Evolutionary conservation across 192 early-diverging fungal species (phyloP).

Genomic region (Rhizoclosmatium sp.): DNA sequence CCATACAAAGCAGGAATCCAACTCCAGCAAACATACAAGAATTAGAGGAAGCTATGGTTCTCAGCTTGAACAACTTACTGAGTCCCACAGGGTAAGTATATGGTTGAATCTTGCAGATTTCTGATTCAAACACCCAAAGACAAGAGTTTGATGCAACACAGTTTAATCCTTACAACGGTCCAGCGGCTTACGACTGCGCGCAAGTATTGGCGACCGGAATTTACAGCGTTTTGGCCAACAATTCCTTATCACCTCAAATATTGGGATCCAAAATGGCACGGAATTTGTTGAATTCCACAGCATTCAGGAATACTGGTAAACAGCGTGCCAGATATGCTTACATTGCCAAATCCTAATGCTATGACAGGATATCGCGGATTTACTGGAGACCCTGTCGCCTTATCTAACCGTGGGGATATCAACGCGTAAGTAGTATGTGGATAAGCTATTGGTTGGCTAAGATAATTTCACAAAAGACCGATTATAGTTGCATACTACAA

Average conservation of each 20-base stretch:
- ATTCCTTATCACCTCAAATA: neutral
- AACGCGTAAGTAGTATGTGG: neutral
- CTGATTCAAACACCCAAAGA: too few relatives aligned
- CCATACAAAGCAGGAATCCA: too few relatives aligned
- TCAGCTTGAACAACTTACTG: too few relatives aligned
- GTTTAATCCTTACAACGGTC: neutral
- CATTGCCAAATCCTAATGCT: neutral
- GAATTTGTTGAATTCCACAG: neutral
- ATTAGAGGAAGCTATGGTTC: too few relatives aligned
- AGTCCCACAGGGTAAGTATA: too few relatives aligned
- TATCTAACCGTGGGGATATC: neutral
- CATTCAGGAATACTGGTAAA: neutral
- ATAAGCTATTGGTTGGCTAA: neutral
- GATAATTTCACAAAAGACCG: neutral
- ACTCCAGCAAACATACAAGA: too few relatives aligned
- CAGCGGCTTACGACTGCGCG: neutral
- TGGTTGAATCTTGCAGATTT: too few relatives aligned
- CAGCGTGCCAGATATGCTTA: too few relatives aligned
- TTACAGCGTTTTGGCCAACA: neutral
- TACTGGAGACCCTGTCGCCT: neutral
- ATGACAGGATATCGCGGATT: neutral
- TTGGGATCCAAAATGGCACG: neutral
- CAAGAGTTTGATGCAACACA: neutral
- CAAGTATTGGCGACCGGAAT: neutral
- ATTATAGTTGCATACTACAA: too few relatives aligned